Evolutionary conservation across 2,329 filamentous ascomycete genomes (phyloP).

Genomic region (Bretziella fagacearum): DNA sequence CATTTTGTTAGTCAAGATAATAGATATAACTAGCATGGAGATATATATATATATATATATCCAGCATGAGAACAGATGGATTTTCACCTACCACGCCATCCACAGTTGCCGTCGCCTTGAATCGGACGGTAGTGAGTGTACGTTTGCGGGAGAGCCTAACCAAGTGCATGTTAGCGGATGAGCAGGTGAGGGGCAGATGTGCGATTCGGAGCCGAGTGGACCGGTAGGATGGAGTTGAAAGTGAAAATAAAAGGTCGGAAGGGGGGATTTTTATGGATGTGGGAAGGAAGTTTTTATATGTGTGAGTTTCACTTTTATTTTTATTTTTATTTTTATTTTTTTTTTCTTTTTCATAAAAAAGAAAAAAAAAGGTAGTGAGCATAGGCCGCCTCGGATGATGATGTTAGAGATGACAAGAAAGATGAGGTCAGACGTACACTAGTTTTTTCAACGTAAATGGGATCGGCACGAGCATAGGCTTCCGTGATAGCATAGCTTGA

Average conservation of each 20-base stretch:
- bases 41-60: too few species aligned
- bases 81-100: constrained; percentile 71
- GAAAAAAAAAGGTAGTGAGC: too few species aligned
- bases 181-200: too few species aligned
- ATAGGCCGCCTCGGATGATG: constrained; percentile 2
- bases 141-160: constrained; percentile 60
- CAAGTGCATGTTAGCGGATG: not conserved
- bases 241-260: too few species aligned
- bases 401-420: constrained; percentile 14
- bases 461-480: constrained; percentile 80
- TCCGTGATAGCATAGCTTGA: constrained; percentile 61
- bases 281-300: too few species aligned
- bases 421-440: constrained; percentile 37
- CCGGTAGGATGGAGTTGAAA: too few species aligned
- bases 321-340: too few species aligned
- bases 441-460: constrained; percentile 72
- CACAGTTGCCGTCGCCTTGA: constrained; percentile 87
- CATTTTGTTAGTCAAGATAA: constrained; percentile 8
- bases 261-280: too few species aligned
- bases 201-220: too few species aligned
- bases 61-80: constrained; percentile 8
- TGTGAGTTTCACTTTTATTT: too few species aligned
- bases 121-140: constrained; percentile 80
- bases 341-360: too few species aligned
- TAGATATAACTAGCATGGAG: too few species aligned